Conservation (phyloP, 176 grass and related monocot species). For the Aegilops sharonensis region DNA sequence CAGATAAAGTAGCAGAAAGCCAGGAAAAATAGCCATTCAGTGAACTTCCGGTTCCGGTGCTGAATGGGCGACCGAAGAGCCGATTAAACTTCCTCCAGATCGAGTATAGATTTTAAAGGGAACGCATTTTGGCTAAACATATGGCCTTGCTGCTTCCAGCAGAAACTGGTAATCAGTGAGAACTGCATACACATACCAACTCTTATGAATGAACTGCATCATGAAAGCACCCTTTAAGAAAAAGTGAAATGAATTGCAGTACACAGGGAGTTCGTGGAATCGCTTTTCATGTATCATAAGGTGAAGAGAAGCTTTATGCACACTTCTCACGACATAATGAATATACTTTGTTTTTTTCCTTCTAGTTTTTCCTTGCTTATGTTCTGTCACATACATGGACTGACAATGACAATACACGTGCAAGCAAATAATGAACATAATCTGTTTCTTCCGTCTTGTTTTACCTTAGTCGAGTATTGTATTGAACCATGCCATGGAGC, state of each 20-base stretch:
- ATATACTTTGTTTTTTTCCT: neutral
- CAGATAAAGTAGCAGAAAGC: slow-evolving; percentile 9
- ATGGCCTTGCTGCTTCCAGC: neutral
- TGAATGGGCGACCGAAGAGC: slow-evolving; percentile 9
- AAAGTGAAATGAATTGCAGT: too few species aligned
- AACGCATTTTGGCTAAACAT: neutral
- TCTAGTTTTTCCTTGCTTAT: neutral
- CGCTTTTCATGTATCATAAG: slow-evolving; percentile 65
- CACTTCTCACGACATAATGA: slow-evolving; percentile 1
- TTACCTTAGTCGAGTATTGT: too few species aligned
- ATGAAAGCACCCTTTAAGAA: neutral
- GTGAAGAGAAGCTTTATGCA: slow-evolving; percentile 45
- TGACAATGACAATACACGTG: neutral
- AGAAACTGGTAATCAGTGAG: neutral
- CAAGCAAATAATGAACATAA: slow-evolving; percentile 7
- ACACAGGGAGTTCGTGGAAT: slow-evolving; percentile 70
- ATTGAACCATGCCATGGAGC: too few species aligned
- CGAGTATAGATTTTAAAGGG: neutral
- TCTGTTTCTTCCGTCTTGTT: neutral
- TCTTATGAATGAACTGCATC: neutral
- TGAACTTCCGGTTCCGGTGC: slow-evolving; percentile 18
- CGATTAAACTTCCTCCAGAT: neutral
- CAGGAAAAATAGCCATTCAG: neutral
- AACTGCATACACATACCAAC: neutral
- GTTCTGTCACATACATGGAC: neutral